These are phyloP conservation scores for Hypoxylon sp. DNA, from an alignment of 2,329 filamentous ascomycete species.

Conservation along the genomic window DNA sequence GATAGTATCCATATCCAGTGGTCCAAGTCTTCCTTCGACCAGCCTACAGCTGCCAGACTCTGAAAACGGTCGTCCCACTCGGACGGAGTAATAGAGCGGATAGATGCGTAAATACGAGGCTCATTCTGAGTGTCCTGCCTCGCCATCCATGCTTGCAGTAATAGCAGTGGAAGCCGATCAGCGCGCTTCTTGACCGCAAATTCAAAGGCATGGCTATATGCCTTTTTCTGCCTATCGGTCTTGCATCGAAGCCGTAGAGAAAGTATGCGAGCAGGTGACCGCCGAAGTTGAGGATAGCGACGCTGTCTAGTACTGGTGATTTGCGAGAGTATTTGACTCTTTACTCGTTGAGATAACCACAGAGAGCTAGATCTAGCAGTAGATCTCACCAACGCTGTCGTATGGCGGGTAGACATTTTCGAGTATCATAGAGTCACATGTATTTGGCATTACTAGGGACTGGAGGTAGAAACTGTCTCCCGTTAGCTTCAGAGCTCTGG, in stretches of 20 bases:
- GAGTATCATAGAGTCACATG: not conserved
- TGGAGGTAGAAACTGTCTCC: not conserved
- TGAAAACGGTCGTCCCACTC: slow-evolving; percentile 55
- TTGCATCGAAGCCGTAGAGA: slow-evolving; percentile 47
- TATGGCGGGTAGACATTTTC: slow-evolving; percentile 23
- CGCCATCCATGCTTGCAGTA: slow-evolving; percentile 49
- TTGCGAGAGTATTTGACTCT: slow-evolving; percentile 47
- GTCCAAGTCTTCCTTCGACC: slow-evolving; percentile 55
- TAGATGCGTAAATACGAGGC: slow-evolving; percentile 22
- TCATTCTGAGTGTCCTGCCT: slow-evolving; percentile 47
- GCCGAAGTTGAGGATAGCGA: slow-evolving; percentile 39
- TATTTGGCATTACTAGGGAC: not conserved
- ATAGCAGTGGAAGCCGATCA: slow-evolving; percentile 52
- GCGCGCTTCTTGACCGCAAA: slow-evolving; percentile 41
- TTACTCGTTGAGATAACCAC: slow-evolving; percentile 29
- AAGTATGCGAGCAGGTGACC: slow-evolving; percentile 49
- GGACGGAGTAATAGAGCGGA: slow-evolving; percentile 41
- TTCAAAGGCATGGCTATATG: slow-evolving; percentile 37
- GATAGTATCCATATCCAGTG: slow-evolving; percentile 62
- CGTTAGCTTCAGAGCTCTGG: slow-evolving; percentile 7
- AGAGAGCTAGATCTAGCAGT: slow-evolving; percentile 13
- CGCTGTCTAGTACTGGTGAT: slow-evolving; percentile 41
- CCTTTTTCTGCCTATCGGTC: slow-evolving; percentile 40
- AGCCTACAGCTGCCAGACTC: slow-evolving; percentile 54
- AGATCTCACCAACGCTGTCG: slow-evolving; percentile 9